phyloP scores from a whole-genome alignment of 495 filamentous ascomycete species.

The Neurospora sp. region DNA sequence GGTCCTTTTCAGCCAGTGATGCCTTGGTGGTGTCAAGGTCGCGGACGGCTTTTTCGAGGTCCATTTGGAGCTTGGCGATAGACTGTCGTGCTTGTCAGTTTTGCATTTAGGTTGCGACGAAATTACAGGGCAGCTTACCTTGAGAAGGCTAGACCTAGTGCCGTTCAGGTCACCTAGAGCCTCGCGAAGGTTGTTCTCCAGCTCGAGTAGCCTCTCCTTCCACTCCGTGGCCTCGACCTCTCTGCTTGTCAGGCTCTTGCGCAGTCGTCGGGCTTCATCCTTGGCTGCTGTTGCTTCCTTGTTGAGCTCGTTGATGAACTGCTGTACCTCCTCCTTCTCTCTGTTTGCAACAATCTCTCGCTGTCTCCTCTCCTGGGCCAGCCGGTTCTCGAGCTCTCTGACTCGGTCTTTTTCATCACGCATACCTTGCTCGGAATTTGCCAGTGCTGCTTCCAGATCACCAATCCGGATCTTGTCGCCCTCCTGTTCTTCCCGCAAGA shows the following conservation, averaged over 20 bases:
- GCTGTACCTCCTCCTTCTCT: conserved; percentile 73
- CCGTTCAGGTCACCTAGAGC: conserved; percentile 75
- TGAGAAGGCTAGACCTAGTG: conserved; percentile 75
- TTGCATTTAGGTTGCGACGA: neutral
- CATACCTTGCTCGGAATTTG: conserved; percentile 58
- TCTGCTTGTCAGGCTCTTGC: conserved; percentile 67
- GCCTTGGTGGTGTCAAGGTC: conserved; percentile 70
- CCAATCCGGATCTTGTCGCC: conserved; percentile 97
- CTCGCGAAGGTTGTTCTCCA: conserved; percentile 79
- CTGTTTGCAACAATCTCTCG: conserved; percentile 74
- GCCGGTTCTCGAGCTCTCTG: conserved; percentile 64
- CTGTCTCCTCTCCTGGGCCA: conserved; percentile 73
- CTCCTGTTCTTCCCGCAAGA: conserved; percentile 95
- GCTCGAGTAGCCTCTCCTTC: conserved; percentile 78
- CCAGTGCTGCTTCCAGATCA: conserved; percentile 72
- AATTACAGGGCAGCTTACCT: conserved; percentile 32
- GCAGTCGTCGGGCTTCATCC: conserved; percentile 74
- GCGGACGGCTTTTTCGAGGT: conserved; percentile 70
- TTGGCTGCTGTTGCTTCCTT: conserved; percentile 67
- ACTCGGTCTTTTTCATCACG: conserved; percentile 73
- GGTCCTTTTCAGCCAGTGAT: conserved; percentile 75
- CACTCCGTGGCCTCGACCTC: conserved; percentile 83
- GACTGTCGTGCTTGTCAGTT: conserved; percentile 37
- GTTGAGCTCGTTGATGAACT: conserved; percentile 74
- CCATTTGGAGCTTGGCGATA: conserved; percentile 76